phyloP scores from a whole-genome alignment of 495 filamentous ascomycete species.

The Aspergillus leporis region DNA sequence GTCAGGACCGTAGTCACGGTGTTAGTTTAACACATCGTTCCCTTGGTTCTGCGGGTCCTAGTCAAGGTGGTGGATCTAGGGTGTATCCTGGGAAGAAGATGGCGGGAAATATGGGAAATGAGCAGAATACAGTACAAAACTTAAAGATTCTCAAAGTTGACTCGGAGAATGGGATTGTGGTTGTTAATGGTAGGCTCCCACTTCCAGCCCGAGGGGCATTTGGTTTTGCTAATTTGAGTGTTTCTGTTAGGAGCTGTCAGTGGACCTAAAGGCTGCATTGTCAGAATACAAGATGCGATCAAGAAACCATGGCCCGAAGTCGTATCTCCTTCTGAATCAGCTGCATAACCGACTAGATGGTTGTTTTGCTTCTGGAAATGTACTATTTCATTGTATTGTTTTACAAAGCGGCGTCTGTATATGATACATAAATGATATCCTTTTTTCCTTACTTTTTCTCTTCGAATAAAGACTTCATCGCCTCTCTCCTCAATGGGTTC shows the following conservation, averaged over 20 bases:
- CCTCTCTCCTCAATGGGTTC: background rate
- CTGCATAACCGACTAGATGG: conserved; percentile 25
- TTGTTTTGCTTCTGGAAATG: conserved; percentile 29
- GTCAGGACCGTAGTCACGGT: conserved; percentile 92
- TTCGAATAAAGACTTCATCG: background rate
- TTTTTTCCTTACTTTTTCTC: conserved; percentile 22
- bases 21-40: conserved; percentile 88
- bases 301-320: conserved; percentile 82
- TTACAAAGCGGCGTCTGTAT: conserved; percentile 48
- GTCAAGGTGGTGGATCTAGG: conserved; percentile 87
- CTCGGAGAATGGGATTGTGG: conserved; percentile 77
- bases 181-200: conserved; percentile 69
- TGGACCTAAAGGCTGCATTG: conserved; percentile 79
- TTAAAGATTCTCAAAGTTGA: conserved; percentile 86
- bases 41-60: conserved; percentile 82
- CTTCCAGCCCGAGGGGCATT: background rate
- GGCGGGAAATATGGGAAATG: conserved; percentile 90
- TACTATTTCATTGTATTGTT: conserved; percentile 48
- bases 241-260: conserved; percentile 64
- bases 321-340: conserved; percentile 44
- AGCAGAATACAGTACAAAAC: conserved; percentile 85
- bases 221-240: background rate
- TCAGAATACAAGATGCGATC: conserved; percentile 86
- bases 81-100: conserved; percentile 96
- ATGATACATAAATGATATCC: conserved; percentile 52